Evolutionary conservation across 768 basidiomycete species (phyloP), one percentile per base, ranked within the genome.

Genomic region (Mycena indigotica): DNA sequence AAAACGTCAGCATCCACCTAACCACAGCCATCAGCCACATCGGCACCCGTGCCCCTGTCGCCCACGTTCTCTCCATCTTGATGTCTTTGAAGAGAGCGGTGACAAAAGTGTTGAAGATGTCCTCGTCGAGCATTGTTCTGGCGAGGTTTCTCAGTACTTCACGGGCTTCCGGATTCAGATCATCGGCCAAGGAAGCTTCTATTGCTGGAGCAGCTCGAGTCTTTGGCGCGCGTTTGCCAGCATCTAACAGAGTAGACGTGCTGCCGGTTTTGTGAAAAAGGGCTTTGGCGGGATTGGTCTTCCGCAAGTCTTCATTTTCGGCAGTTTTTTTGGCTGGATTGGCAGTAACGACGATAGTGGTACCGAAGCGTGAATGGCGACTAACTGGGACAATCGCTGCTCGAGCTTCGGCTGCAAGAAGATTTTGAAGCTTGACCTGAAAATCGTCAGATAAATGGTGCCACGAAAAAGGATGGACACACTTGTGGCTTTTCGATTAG

Each of bases 351-450:
- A 89, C 76, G 62, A 98, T 88, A 8, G 95, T 98, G 2, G 97
- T 98, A 1, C 97, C 97, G 72, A 99, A 99, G 48, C 95, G 86
- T 24, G 94, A 93, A 74, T 99, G 97, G 28, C 97, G 84, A 21
- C 93, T 91, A 51, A 86, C 74, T 17, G 79, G 73, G 32, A 75
- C 75, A 48, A 84, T 80, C 0, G 83, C 78, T 24, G 77, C 78
- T 55, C 81, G 82, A 59, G 84, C 85, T 74, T 99, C 97, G 29
- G 80, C 74, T 3, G 85, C 87, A 16, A 99, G 83, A 50, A 98
- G 83, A 39, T 84, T 84, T 8, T 86, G 83, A 2, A 99, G 78
- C 35, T 79, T 73, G 49, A 88, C 77, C 85, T 88, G 87, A 89
- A 91, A 66, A 26, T 53, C 58, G 35, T 30, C 49, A 50, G 53